A percentile compares a stretch with the other conserved stretches of the same genome.
These are phyloP conservation scores for Lichtheimia ornata DNA, from an alignment of 371 early-diverging fungal genomes.

Conservation along the genomic window DNA sequence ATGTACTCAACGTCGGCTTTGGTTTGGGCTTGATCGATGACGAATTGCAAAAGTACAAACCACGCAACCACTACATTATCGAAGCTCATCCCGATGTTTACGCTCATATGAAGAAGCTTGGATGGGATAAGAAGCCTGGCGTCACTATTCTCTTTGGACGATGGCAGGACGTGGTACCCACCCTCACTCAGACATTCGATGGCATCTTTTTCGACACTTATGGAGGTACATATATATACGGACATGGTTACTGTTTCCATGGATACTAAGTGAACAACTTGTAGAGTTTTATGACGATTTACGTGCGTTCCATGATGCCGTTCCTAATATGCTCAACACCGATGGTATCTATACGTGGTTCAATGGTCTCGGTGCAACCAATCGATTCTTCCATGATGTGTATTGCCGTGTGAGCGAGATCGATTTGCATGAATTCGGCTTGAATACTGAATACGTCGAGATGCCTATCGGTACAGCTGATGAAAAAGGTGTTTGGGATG, in stretches of 20 bases:
- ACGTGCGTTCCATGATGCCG: conserved; percentile 80
- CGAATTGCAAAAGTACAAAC: conserved; percentile 72
- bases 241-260: background rate
- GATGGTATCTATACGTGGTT: conserved; percentile 92
- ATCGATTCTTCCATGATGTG: conserved; percentile 94
- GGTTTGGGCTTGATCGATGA: conserved; percentile 92
- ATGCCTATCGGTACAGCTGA: conserved; percentile 77
- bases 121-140: conserved; percentile 84
- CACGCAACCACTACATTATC: conserved; percentile 86
- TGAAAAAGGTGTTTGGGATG: conserved; percentile 84
- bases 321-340: conserved; percentile 75
- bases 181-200: conserved; percentile 72
- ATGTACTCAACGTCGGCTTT: conserved; percentile 86
- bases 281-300: conserved; percentile 90
- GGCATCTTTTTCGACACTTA: conserved; percentile 96
- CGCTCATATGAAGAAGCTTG: conserved; percentile 78
- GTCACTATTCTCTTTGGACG: conserved; percentile 88
- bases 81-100: conserved; percentile 98
- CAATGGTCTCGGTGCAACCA: conserved; percentile 92
- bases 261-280: background rate
- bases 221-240: conserved; percentile 46
- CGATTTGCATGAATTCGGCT: conserved; percentile 80
- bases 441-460: conserved; percentile 70
- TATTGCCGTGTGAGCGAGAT: conserved; percentile 84
- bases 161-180: conserved; percentile 90